phyloP scores from a whole-genome alignment of 2,329 filamentous ascomycete genomes.

The Clarireedia paspali region DNA sequence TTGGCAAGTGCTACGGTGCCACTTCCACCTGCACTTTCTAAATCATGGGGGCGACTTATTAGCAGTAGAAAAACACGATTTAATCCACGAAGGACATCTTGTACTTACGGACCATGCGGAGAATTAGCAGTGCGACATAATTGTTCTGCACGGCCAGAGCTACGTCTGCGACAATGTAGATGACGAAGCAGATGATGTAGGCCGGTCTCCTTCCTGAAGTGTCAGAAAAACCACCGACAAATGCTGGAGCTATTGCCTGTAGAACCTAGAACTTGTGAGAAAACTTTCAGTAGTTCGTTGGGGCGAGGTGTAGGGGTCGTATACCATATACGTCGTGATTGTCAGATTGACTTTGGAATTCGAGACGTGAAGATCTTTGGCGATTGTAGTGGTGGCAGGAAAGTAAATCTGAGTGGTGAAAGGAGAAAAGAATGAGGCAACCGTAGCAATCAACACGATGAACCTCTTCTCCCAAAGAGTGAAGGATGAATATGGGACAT shows the following conservation, averaged over 20 bases:
- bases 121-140: conserved; percentile 43
- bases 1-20: conserved; percentile 50
- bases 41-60: conserved; percentile 21
- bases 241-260: conserved; percentile 49
- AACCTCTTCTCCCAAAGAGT: conserved; percentile 32
- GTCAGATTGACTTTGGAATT: conserved; percentile 32
- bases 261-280: conserved; percentile 35
- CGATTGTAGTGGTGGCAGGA: conserved; percentile 42
- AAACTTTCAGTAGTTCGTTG: too few species aligned
- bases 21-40: conserved; percentile 46
- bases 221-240: conserved; percentile 49
- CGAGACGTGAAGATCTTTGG: conserved; percentile 39
- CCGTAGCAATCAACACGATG: conserved; percentile 35
- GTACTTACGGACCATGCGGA: conserved; percentile 34
- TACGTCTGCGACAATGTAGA: conserved; percentile 47
- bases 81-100: not conserved
- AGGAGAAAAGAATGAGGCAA: conserved; percentile 15
- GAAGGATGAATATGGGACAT: conserved; percentile 25
- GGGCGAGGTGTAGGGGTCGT: not conserved
- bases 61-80: not conserved
- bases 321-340: conserved; percentile 33
- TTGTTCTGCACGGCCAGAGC: conserved; percentile 42
- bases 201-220: conserved; percentile 44
- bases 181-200: conserved; percentile 44
- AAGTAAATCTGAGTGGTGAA: conserved; percentile 49